These are phyloP conservation scores for Cladochytrium replicatum DNA, from an alignment of 192 early-diverging fungal species.

Conservation along the genomic window DNA sequence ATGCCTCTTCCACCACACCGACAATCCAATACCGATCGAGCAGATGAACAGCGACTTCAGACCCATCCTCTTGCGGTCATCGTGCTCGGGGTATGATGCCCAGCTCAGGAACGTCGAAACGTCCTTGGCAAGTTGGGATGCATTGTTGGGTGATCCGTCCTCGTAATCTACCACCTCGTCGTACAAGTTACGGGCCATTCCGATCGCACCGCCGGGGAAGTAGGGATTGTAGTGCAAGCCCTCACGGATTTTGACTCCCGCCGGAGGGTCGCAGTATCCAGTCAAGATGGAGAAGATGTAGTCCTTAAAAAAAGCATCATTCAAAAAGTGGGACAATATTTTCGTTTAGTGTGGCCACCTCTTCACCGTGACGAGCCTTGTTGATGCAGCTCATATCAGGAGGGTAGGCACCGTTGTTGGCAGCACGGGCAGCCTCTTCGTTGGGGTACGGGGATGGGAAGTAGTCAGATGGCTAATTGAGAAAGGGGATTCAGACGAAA, in stretches of 20 bases:
- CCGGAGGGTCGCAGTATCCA: conserved; percentile 89
- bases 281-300: conserved; percentile 93
- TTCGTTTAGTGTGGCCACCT: too few species aligned
- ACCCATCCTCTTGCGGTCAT: conserved; percentile 94
- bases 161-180: conserved; percentile 94
- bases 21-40: conserved; percentile 58
- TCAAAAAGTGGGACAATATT: conserved; percentile 9
- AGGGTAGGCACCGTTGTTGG: conserved; percentile 90
- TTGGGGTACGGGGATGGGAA: conserved; percentile 88
- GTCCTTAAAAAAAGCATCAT: conserved; percentile 39
- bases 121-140: conserved; percentile 96
- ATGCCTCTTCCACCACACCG: conserved; percentile 86
- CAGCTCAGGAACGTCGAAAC: conserved; percentile 87
- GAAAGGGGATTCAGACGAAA: too few species aligned
- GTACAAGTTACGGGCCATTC: conserved; percentile 89
- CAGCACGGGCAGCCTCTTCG: conserved; percentile 91
- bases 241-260: conserved; percentile 85
- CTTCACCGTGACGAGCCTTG: conserved; percentile 90
- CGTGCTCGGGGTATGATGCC: conserved; percentile 95
- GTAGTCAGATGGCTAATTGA: conserved; percentile 73
- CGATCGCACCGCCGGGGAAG: conserved; percentile 96
- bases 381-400: conserved; percentile 92
- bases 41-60: conserved; percentile 73
- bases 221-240: conserved; percentile 98
- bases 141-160: conserved; percentile 90